phyloP scores from a whole-genome alignment of 2,329 filamentous ascomycete genomes.

The Pleurostoma richardsiae region DNA sequence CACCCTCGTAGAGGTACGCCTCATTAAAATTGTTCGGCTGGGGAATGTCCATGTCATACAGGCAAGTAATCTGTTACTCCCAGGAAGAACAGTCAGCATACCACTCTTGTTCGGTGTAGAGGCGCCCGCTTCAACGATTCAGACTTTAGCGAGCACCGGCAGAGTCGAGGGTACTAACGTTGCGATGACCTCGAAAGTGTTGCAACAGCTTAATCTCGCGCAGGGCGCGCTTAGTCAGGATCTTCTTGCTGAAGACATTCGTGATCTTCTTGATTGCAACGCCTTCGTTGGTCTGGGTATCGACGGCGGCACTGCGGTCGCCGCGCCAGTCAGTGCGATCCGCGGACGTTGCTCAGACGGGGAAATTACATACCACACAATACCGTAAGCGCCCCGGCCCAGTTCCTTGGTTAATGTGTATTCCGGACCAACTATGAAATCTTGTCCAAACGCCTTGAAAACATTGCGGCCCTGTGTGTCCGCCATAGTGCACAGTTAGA shows the following conservation, averaged over 20 bases:
- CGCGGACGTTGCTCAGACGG: no score
- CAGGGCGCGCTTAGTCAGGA: slow-evolving; percentile 93
- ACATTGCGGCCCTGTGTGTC: slow-evolving; percentile 63
- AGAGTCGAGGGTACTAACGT: slow-evolving; percentile 48
- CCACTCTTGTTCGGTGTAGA: no score
- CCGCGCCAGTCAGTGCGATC: no score
- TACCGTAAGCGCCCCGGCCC: slow-evolving; percentile 96
- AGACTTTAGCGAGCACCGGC: no score
- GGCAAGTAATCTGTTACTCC: slow-evolving; percentile 80
- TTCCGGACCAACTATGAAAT: slow-evolving; percentile 96
- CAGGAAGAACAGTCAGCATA: slow-evolving; percentile 6
- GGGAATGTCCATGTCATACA: slow-evolving; percentile 99
- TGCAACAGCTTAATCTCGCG: slow-evolving; percentile 98
- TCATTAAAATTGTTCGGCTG: slow-evolving; percentile 98
- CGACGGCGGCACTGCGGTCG: slow-evolving; percentile 72
- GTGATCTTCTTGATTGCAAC: slow-evolving; percentile 99
- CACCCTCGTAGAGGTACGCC: slow-evolving; percentile 97
- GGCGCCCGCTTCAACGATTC: no score
- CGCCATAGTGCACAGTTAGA: slow-evolving; percentile 17
- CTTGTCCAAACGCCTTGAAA: slow-evolving; percentile 99
- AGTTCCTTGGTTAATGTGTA: slow-evolving; percentile 99
- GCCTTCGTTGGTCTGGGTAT: slow-evolving; percentile 84
- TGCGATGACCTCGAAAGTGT: slow-evolving; percentile 89
- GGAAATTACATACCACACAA: slow-evolving; percentile 71
- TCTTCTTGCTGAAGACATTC: slow-evolving; percentile 99